phyloP scores from a whole-genome alignment of 139 green algal species.

The Mychonastes homosphaera region DNA sequence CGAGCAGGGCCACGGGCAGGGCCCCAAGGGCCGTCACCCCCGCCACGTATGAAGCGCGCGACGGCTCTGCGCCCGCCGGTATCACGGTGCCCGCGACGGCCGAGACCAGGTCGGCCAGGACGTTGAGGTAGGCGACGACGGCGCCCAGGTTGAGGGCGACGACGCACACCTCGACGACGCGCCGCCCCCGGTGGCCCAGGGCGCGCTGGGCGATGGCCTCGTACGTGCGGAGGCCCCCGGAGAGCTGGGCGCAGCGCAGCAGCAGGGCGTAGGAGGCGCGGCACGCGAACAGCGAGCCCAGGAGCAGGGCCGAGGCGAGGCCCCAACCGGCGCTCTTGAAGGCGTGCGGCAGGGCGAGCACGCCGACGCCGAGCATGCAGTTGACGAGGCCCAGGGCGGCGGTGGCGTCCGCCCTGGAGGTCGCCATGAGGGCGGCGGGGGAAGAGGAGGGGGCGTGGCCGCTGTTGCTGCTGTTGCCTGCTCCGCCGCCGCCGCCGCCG shows the following conservation, averaged over 20 bases:
- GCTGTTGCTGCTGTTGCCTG: too few species aligned
- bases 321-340: slow-evolving; percentile 53
- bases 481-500: too few species aligned
- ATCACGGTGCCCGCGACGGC: slow-evolving; percentile 66
- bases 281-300: slow-evolving; percentile 44
- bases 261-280: slow-evolving; percentile 64
- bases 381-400: slow-evolving; percentile 63
- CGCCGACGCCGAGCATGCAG: slow-evolving; percentile 49
- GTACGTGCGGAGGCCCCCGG: slow-evolving; percentile 41
- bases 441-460: too few species aligned
- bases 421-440: too few species aligned
- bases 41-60: slow-evolving; percentile 43
- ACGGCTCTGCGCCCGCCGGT: slow-evolving; percentile 66
- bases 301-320: slow-evolving; percentile 54
- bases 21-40: slow-evolving; percentile 52
- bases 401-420: too few species aligned
- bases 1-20: slow-evolving; percentile 54
- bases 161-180: slow-evolving; percentile 33
- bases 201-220: slow-evolving; percentile 36
- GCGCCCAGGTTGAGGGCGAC: slow-evolving; percentile 44
- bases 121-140: slow-evolving; percentile 75
- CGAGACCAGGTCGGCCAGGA: slow-evolving; percentile 65
- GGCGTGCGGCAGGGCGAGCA: slow-evolving; percentile 50
- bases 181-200: slow-evolving; percentile 10
- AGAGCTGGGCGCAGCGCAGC: slow-evolving; percentile 54